Evolutionary conservation across 2,329 filamentous ascomycete genomes (phyloP).

Genomic region (Pseudocercospora crystallina): DNA sequence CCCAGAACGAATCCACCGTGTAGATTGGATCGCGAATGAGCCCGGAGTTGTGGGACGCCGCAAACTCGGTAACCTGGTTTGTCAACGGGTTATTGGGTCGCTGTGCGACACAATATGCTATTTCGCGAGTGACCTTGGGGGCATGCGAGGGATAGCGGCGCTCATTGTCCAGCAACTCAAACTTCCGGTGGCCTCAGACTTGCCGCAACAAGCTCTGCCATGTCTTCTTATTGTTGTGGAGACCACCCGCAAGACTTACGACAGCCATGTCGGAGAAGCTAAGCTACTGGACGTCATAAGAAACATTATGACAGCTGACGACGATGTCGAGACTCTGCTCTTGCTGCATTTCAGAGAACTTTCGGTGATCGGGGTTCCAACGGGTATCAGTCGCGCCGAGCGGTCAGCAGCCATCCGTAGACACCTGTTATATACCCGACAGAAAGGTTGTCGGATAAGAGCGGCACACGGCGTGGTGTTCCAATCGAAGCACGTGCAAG

Average conservation of each 20-base stretch:
- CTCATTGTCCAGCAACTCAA: constrained; percentile 28
- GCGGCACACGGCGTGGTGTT: not conserved
- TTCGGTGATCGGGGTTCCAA: not conserved
- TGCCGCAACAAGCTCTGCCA: constrained; percentile 21
- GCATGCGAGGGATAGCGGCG: constrained; percentile 23
- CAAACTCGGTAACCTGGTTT: constrained; percentile 19
- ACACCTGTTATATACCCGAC: not conserved
- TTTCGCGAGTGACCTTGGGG: constrained; percentile 31
- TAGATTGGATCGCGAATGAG: not conserved
- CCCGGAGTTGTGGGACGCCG: constrained; percentile 6
- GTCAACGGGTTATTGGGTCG: constrained; percentile 21
- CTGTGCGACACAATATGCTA: constrained; percentile 30
- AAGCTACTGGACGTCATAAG: constrained; percentile 15
- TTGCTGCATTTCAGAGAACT: not conserved
- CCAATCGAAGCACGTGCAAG: not conserved
- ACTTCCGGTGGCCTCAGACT: constrained; percentile 11
- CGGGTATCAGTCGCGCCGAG: not conserved
- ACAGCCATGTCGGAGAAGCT: constrained; percentile 11
- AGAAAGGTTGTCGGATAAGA: not conserved
- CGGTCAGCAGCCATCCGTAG: not conserved
- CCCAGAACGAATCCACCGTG: not conserved
- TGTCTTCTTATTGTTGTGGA: constrained; percentile 28
- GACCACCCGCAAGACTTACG: constrained; percentile 23
- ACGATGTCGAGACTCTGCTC: not conserved
- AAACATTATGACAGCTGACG: not conserved